Conservation (phyloP, 2,329 filamentous ascomycete species). For the Monilinia fructigena region DNA sequence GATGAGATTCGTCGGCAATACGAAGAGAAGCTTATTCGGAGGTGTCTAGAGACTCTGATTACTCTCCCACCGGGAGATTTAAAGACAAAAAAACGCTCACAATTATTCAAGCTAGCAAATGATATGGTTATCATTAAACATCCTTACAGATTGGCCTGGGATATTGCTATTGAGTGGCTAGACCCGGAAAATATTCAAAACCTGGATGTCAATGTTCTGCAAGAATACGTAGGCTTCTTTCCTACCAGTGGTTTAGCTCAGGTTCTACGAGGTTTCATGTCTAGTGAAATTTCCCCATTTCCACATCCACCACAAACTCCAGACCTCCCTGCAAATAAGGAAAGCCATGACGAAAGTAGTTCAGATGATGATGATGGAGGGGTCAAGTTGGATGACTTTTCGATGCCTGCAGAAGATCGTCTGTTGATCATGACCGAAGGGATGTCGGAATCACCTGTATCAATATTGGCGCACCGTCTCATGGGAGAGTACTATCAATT, state of each 20-base stretch:
- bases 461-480: slow-evolving; percentile 78
- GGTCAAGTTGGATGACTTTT: slow-evolving; percentile 53
- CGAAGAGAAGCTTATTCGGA: slow-evolving; percentile 84
- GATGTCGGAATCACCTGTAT: slow-evolving; percentile 60
- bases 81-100: slow-evolving; percentile 69
- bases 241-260: slow-evolving; percentile 79
- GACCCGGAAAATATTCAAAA: slow-evolving; percentile 72
- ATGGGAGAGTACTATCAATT: slow-evolving; percentile 80
- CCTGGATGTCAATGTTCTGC: slow-evolving; percentile 74
- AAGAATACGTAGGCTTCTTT: slow-evolving; percentile 80
- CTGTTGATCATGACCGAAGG: slow-evolving; percentile 78
- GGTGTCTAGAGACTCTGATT: slow-evolving; percentile 75
- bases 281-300: slow-evolving; percentile 82
- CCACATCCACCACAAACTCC: slow-evolving; percentile 55
- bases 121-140: slow-evolving; percentile 98
- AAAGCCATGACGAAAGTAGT: slow-evolving; percentile 52
- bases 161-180: slow-evolving; percentile 84
- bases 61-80: slow-evolving; percentile 61
- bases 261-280: slow-evolving; percentile 77
- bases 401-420: slow-evolving; percentile 73
- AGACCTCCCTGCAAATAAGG: slow-evolving; percentile 40
- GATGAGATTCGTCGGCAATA: slow-evolving; percentile 80
- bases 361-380: slow-evolving; percentile 55
- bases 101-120: slow-evolving; percentile 73
- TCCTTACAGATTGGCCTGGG: slow-evolving; percentile 86